A percentile compares a stretch with the other conserved stretches of the same genome.
Conservation (phyloP, 176 grass and related monocot genomes). For the Triticum aestivum region IWGSC_CS_RefSeq_v2.1 NC_057799.1:442329384-442329883, state of each 20-base stretch:
- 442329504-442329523: slow-evolving; percentile 22
- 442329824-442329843: not conserved
- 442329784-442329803: slow-evolving; percentile 19
- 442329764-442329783: slow-evolving; percentile 4
- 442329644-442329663: not conserved
- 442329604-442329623: slow-evolving; percentile 27
- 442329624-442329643: not conserved
- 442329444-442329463: not conserved
- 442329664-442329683: not conserved
- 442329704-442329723: slow-evolving; percentile 20
- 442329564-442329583: slow-evolving; percentile 31
- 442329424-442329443: not conserved
- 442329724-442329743: slow-evolving; percentile 27
- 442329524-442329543: not conserved
- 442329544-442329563: slow-evolving; percentile 27
- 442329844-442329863: slow-evolving; percentile 22
- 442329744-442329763: not conserved
- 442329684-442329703: slow-evolving; percentile 2
- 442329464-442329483: not conserved
- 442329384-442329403: slow-evolving; percentile 29
- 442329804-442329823: slow-evolving; percentile 28
- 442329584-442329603: not conserved
- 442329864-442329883: slow-evolving; percentile 35
- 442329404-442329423: slow-evolving; percentile 23
- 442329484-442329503: not conserved